phyloP scores from a whole-genome alignment of 345 rosid genomes.

The Dimocarpus longan region DNA sequence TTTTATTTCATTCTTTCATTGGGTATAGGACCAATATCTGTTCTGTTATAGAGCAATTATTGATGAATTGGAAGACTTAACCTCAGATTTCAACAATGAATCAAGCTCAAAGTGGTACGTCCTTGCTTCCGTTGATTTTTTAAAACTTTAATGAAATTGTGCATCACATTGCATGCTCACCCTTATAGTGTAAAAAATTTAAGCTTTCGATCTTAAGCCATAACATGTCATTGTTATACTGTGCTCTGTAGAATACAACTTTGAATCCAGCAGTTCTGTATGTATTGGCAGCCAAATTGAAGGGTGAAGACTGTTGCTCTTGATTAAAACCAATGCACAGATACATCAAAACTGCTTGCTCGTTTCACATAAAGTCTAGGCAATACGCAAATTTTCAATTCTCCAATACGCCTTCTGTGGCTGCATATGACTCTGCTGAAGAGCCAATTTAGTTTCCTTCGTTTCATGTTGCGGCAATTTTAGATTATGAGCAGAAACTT shows the following conservation, averaged over 20 bases:
- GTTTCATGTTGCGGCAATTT: not conserved
- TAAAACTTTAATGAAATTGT: not conserved
- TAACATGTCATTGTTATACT: not conserved
- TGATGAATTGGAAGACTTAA: slow-evolving; percentile 71
- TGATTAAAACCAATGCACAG: not conserved
- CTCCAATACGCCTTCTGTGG: not conserved
- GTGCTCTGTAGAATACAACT: not conserved
- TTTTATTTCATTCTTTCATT: not conserved
- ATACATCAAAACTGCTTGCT: not conserved
- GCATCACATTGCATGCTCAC: not conserved
- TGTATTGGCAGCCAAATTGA: not conserved
- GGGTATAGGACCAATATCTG: slow-evolving; percentile 65
- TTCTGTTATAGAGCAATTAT: slow-evolving; percentile 76
- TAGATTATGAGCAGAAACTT: not conserved
- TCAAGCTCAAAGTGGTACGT: slow-evolving; percentile 36
- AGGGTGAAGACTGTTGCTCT: not conserved
- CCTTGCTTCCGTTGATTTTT: not conserved
- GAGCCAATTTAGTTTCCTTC: not conserved
- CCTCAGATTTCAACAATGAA: slow-evolving; percentile 32
- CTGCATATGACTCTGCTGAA: not conserved
- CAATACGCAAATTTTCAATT: not conserved
- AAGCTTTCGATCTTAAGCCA: not conserved
- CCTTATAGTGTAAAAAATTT: not conserved
- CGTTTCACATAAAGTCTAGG: not conserved
- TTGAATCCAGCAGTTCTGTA: not conserved